phyloP scores from a whole-genome alignment of 2,329 filamentous ascomycete species.

The Stemphylium vesicarium region DNA sequence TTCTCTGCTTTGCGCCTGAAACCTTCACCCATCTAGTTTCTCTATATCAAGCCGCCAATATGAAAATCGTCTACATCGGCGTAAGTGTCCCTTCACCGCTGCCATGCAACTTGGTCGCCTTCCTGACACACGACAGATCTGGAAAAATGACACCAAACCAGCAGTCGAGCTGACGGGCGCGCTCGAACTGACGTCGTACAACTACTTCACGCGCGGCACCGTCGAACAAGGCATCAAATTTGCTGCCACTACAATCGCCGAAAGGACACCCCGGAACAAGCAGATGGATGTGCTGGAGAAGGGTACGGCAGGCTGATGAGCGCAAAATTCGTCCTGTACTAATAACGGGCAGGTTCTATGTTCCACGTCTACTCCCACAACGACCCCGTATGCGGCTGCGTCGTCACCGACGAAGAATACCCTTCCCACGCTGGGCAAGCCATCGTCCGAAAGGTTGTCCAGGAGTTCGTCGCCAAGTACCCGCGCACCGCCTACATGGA shows the following conservation, averaged over 20 bases:
- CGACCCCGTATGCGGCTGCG: conserved; percentile 56
- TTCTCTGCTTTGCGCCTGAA: too few relatives aligned
- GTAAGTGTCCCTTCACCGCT: conserved; percentile 60
- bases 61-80: conserved; percentile 89
- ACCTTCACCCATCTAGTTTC: not conserved
- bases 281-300: conserved; percentile 86
- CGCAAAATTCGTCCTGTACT: not conserved
- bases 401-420: conserved; percentile 58
- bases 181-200: conserved; percentile 82
- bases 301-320: conserved; percentile 47
- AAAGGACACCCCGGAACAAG: conserved; percentile 80
- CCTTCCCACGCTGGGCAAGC: conserved; percentile 81
- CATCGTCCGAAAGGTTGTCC: conserved; percentile 82
- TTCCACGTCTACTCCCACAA: conserved; percentile 55
- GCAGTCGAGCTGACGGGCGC: conserved; percentile 70
- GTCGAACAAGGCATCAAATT: too few relatives aligned
- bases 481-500: conserved; percentile 71
- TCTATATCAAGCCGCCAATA: conserved; percentile 50
- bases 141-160: conserved; percentile 78
- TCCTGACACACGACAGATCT: conserved; percentile 62
- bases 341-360: conserved; percentile 64
- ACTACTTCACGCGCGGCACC: conserved; percentile 68
- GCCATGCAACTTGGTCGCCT: not conserved
- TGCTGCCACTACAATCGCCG: conserved; percentile 64
- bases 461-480: conserved; percentile 82